These are phyloP conservation scores for Penicillium thymicola DNA, from an alignment of 2,329 filamentous ascomycete genomes.

Conservation along the genomic window DNA sequence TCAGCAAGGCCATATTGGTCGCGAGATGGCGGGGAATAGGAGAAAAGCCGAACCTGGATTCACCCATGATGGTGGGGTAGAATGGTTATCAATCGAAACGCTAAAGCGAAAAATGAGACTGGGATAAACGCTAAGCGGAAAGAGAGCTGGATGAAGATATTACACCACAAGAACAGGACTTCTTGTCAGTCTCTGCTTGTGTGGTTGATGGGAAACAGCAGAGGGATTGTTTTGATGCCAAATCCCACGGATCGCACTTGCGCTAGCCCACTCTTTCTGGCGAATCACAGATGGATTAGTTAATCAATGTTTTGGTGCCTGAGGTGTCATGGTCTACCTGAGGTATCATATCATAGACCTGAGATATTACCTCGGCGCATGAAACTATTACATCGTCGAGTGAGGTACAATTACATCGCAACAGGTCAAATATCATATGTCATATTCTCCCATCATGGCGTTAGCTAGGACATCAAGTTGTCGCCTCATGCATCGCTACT, in stretches of 20 bases:
- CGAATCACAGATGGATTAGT: conserved; percentile 52
- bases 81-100: conserved; percentile 1
- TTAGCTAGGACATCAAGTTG: background rate
- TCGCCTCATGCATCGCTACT: background rate
- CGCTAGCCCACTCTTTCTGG: conserved; percentile 14
- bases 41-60: conserved; percentile 55
- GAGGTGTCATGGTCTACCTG: background rate
- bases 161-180: conserved; percentile 14
- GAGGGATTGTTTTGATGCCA: conserved; percentile 69
- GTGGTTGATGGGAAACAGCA: conserved; percentile 39
- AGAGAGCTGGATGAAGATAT: background rate
- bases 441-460: background rate
- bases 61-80: conserved; percentile 59
- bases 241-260: conserved; percentile 26
- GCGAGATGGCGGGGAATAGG: conserved; percentile 13
- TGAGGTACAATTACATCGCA: background rate
- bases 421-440: background rate
- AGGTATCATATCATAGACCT: background rate
- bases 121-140: conserved; percentile 3
- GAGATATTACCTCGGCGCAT: background rate
- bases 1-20: conserved; percentile 13
- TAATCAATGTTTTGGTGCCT: conserved; percentile 19
- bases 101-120: conserved; percentile 3
- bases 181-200: conserved; percentile 16
- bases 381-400: background rate